Percentiles rank a stretch among this genome's conserved stretches.
These are phyloP conservation scores for Lactifluus hygrophoroides DNA, from an alignment of 768 basidiomycete species.

Conservation along the genomic window DNA sequence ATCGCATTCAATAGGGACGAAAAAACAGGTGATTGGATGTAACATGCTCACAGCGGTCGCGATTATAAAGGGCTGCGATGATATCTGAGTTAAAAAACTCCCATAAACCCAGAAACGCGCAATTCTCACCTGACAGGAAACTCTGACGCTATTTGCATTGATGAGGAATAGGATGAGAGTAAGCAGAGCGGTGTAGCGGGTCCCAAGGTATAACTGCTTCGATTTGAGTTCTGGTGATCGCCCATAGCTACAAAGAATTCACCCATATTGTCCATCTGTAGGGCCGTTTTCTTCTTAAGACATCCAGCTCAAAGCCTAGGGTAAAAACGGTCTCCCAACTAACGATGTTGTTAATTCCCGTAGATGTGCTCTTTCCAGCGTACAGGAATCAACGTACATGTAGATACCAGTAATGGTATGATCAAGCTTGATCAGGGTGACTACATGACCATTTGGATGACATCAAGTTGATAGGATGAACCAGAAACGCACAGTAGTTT, in stretches of 20 bases:
- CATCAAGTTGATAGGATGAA: not conserved
- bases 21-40: not conserved
- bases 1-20: not conserved
- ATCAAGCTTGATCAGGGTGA: not conserved
- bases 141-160: not conserved
- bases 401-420: not conserved
- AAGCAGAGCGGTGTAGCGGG: not conserved
- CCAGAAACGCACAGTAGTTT: not conserved
- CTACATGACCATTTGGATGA: not conserved
- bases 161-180: not conserved
- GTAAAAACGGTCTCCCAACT: not conserved
- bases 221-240: not conserved
- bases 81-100: not conserved
- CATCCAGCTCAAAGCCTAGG: not conserved
- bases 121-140: not conserved
- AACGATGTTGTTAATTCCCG: not conserved
- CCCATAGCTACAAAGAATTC: not conserved
- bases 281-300: slow-evolving; percentile 4
- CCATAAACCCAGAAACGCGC: not conserved
- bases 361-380: not conserved
- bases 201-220: slow-evolving; percentile 5
- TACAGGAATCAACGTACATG: not conserved
- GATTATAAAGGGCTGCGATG: not conserved
- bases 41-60: not conserved
- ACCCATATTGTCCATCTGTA: slow-evolving; percentile 5